phyloP scores from a whole-genome alignment of 163 green algal genomes.

The Coccomyxa subellipsoidea region DNA sequence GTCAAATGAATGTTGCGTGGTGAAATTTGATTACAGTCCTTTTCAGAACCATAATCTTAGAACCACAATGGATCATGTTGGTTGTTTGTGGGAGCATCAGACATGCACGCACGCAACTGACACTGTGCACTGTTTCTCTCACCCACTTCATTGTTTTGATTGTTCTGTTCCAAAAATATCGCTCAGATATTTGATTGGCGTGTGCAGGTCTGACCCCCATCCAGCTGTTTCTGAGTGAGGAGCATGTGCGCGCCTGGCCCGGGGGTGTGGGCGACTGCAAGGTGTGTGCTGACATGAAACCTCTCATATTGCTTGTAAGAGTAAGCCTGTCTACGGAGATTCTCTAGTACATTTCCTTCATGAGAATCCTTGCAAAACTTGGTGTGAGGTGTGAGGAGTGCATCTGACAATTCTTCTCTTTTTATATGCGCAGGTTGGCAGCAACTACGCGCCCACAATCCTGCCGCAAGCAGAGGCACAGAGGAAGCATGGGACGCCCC shows the following conservation, averaged over 20 bases:
- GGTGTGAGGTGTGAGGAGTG: too few relatives aligned
- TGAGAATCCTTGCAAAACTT: too few relatives aligned
- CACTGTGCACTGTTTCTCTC: neutral
- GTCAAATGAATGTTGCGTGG: too few relatives aligned
- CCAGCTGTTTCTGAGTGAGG: conserved; percentile 58
- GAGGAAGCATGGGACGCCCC: neutral
- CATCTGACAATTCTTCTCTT: neutral
- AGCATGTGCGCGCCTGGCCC: conserved; percentile 61
- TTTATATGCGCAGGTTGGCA: conserved; percentile 47
- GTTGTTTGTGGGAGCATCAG: too few relatives aligned
- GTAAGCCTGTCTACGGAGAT: too few relatives aligned
- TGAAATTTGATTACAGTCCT: too few relatives aligned
- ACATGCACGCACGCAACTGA: neutral
- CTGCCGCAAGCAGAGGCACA: neutral
- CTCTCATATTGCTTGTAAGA: too few relatives aligned
- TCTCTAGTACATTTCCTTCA: too few relatives aligned
- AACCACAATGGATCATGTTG: too few relatives aligned
- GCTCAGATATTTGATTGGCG: neutral
- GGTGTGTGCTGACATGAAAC: too few relatives aligned
- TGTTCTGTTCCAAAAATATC: too few relatives aligned
- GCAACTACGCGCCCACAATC: conserved; percentile 68
- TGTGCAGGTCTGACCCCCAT: conserved; percentile 40
- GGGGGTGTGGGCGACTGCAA: conserved; percentile 50
- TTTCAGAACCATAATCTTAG: too few relatives aligned
- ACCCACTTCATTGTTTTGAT: neutral